Percentiles rank a stretch among this genome's conserved stretches.
Evolutionary conservation across 495 filamentous ascomycete species (phyloP).

Genomic region (Thermochaetoides thermophila): DNA sequence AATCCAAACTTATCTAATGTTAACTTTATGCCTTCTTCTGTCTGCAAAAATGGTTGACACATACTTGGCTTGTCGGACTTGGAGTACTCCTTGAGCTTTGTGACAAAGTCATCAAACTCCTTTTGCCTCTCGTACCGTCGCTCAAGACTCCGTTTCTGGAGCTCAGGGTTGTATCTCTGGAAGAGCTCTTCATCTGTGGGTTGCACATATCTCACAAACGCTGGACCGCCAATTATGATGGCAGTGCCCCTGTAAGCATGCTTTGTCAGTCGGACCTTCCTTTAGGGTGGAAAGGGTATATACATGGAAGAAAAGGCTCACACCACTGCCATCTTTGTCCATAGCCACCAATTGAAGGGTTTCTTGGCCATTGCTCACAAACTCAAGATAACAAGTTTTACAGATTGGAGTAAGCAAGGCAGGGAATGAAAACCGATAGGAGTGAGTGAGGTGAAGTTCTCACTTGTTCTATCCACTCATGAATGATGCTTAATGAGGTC

Average conservation of each 20-base stretch:
- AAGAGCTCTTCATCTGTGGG: conserved; percentile 88
- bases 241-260: conserved; percentile 41
- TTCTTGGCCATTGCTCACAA: conserved; percentile 22
- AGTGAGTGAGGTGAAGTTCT: too few relatives aligned
- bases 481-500: too few relatives aligned
- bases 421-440: too few relatives aligned
- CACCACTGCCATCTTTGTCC: conserved; percentile 20
- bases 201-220: conserved; percentile 61
- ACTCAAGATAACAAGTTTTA: too few relatives aligned
- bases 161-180: conserved; percentile 81
- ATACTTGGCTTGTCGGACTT: conserved; percentile 73
- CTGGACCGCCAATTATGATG: conserved; percentile 70
- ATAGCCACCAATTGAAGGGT: conserved; percentile 23
- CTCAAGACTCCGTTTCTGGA: conserved; percentile 69
- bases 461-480: too few relatives aligned
- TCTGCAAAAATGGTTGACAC: conserved; percentile 3
- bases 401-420: too few relatives aligned
- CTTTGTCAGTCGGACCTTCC: too few relatives aligned
- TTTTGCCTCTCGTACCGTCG: conserved; percentile 55
- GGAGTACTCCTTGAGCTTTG: conserved; percentile 68
- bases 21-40: background rate
- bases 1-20: conserved; percentile 42
- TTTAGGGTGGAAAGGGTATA: too few relatives aligned
- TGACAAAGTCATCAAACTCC: conserved; percentile 81
- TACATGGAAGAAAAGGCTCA: too few relatives aligned